Percentiles rank a stretch among this genome's conserved stretches.
Evolutionary conservation across 345 rosid species (phyloP).

Genomic region (Zanthoxylum bungeanum): DNA sequence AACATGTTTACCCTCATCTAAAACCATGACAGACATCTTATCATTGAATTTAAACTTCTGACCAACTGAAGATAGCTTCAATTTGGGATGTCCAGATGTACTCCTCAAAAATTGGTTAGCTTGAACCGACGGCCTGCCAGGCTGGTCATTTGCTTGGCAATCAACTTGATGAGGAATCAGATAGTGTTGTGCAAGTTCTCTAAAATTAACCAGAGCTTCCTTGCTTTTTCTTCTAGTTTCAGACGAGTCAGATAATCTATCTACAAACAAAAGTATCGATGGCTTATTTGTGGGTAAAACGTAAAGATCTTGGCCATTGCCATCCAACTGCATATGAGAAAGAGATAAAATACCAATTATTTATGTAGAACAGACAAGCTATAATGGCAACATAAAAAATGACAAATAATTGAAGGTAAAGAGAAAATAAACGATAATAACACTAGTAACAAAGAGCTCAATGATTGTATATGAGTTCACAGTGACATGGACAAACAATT

Average conservation of each 20-base stretch:
- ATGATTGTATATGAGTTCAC: neutral
- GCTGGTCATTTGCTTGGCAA: slow-evolving; percentile 28
- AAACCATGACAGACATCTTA: slow-evolving; percentile 66
- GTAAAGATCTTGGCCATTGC: slow-evolving; percentile 42
- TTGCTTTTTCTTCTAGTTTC: slow-evolving; percentile 54
- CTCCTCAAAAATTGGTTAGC: slow-evolving; percentile 29
- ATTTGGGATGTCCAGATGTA: slow-evolving; percentile 39
- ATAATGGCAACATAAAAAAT: neutral
- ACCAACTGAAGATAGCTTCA: slow-evolving; percentile 34
- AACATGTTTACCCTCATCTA: slow-evolving; percentile 61
- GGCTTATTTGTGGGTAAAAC: slow-evolving; percentile 68
- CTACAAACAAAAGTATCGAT: slow-evolving; percentile 78
- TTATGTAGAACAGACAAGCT: neutral
- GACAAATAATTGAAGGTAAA: neutral
- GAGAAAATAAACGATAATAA: neutral
- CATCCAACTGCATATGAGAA: slow-evolving; percentile 56
- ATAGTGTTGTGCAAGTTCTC: slow-evolving; percentile 58
- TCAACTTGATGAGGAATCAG: slow-evolving; percentile 28
- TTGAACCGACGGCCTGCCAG: slow-evolving; percentile 33
- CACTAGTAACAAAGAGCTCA: neutral
- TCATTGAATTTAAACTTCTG: slow-evolving; percentile 50
- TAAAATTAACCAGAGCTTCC: slow-evolving; percentile 60
- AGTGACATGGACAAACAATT: neutral
- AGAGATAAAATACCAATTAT: neutral
- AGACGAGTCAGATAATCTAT: slow-evolving; percentile 58